Evolutionary conservation across 495 filamentous ascomycete species (phyloP), one percentile per base, ranked within the genome.

Genomic region (Aspergillus diversus): DNA sequence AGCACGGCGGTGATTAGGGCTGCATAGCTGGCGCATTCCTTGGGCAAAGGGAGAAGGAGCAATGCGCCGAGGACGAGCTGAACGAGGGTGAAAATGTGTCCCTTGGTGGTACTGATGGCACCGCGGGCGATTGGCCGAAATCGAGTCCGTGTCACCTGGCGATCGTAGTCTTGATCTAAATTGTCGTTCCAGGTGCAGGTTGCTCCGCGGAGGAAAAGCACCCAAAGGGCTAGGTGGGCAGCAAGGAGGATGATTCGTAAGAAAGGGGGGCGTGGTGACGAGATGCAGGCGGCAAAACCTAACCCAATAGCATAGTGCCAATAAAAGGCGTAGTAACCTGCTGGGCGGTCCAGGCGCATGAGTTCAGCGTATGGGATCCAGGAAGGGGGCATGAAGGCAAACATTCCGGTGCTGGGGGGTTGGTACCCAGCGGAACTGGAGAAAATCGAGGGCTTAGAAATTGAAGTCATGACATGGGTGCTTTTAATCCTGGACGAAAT

Each of bases 381-480:
- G 47, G 88, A 83, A 16, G 70, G 34, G 7, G 92, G 92, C n/a
- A 97, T 82, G 52, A 71, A 70, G 4, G 92, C 89, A 47, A 97
- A 76, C 9, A 96, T 33, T 8, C 51, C 49, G 5, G 50, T 46
- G 17, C 17, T 42, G 2, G 59, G 59, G 3, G 59, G 59, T 31
- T 13, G 21, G 34, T 61, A 55, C 4, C 32, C 13, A 32, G 27
- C 34, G 21, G 51, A 15, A 43, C 4, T 3, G 39, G 5, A 11
- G 39, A 4, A 13, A 15, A 15, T 13, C 5, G 5, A 13, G 39
- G 39, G 8, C n/a, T 43, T 43, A 12, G 8, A 13, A 43, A 15
- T 43, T 43, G 39, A 4, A 15, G 11, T 43, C 39, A 43, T 43
- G 39, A 15, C 12, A 5, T 4, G n/a, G n/a, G 0, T 39, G 7